Conservation (phyloP, 1,139 yeast species). For the Diutina rugosa region DNA sequence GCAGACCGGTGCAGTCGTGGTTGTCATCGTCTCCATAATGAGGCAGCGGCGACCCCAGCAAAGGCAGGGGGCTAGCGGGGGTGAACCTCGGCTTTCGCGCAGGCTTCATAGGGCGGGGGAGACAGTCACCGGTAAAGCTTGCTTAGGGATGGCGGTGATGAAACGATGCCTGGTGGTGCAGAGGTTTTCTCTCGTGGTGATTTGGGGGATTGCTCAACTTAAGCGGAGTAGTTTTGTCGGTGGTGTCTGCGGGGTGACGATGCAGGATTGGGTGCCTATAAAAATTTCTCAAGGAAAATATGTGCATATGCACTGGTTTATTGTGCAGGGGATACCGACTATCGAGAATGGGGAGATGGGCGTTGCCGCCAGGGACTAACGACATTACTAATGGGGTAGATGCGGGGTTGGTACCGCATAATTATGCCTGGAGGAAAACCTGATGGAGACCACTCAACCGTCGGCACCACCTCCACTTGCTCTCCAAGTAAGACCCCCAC, state of each 20-base stretch:
- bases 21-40: neutral
- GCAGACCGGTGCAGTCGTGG: neutral
- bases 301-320: neutral
- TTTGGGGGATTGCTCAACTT: neutral
- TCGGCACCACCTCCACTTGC: neutral
- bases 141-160: neutral
- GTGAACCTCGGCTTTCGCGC: neutral
- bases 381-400: neutral
- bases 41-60: neutral
- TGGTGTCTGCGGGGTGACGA: neutral
- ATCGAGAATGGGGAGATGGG: neutral
- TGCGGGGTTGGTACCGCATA: neutral
- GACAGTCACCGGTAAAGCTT: neutral
- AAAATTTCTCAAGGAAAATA: neutral
- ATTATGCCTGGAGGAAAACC: neutral
- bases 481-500: neutral
- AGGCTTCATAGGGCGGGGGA: neutral
- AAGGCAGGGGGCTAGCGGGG: constrained; percentile 1
- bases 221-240: neutral
- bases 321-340: neutral
- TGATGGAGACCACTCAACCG: neutral
- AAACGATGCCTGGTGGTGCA: neutral
- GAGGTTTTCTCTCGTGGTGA: neutral
- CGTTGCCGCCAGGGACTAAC: neutral
- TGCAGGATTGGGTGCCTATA: neutral